Percentiles rank a stretch among this genome's conserved stretches.
These are phyloP conservation scores for Fraxinus cuspidata DNA, from an alignment of 257 asterid genomes.

Conservation along the genomic window DNA sequence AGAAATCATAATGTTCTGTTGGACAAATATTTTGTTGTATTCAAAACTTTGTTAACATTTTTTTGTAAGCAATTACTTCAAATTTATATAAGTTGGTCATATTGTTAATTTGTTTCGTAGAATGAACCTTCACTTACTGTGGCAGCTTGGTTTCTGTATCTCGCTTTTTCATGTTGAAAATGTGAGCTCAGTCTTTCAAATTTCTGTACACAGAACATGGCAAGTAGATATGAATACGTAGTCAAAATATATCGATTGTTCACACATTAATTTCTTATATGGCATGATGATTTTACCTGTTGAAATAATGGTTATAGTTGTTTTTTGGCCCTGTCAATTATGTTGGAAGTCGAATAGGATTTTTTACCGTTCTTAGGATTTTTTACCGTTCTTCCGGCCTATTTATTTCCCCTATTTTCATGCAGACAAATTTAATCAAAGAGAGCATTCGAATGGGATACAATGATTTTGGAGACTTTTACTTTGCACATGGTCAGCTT, in stretches of 20 bases:
- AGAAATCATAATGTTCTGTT: conserved; percentile 2
- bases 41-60: neutral
- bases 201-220: neutral
- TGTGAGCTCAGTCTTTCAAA: neutral
- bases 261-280: neutral
- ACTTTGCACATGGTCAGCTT: conserved; percentile 82
- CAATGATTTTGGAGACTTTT: conserved; percentile 95
- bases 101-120: neutral
- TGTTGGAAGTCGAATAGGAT: neutral
- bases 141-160: neutral
- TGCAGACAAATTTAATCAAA: conserved; percentile 93
- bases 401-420: conserved; percentile 9
- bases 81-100: conserved; percentile 7
- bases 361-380: neutral
- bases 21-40: neutral
- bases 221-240: neutral
- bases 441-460: conserved; percentile 99
- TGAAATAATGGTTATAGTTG: neutral
- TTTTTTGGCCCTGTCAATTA: neutral
- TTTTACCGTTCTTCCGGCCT: neutral
- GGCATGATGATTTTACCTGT: neutral
- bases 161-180: neutral
- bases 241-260: neutral
- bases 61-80: neutral
- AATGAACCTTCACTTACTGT: neutral